A percentile compares a stretch with the other conserved stretches of the same genome.
phyloP scores from a whole-genome alignment of 2,329 filamentous ascomycete genomes.

The Pseudomassariella vexata region DNA sequence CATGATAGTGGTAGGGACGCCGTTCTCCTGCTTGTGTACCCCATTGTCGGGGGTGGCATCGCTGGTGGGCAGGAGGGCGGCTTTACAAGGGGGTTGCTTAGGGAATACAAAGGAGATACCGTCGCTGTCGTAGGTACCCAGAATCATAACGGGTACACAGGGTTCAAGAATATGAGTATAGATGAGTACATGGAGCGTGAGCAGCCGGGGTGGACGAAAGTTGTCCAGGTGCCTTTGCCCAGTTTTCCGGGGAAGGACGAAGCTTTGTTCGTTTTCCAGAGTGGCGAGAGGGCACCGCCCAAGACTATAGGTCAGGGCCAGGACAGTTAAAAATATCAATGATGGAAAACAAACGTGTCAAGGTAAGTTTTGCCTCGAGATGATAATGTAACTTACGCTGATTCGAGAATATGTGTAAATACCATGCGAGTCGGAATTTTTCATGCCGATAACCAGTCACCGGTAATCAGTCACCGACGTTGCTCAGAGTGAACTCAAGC shows the following conservation, averaged over 20 bases:
- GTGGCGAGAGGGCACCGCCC: conserved; percentile 31
- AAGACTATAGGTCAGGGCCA: too few relatives aligned
- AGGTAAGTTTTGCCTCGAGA: background rate
- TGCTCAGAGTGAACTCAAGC: too few relatives aligned
- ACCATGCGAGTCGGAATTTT: too few relatives aligned
- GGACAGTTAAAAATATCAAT: background rate
- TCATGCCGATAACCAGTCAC: too few relatives aligned
- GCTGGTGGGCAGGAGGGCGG: conserved; percentile 58
- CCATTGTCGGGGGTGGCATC: conserved; percentile 58
- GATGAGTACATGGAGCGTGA: conserved; percentile 60
- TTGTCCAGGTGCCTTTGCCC: conserved; percentile 61
- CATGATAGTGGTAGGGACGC: conserved; percentile 44
- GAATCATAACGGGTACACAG: conserved; percentile 69
- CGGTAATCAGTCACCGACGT: too few relatives aligned
- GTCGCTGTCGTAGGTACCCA: conserved; percentile 71
- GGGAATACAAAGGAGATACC: conserved; percentile 55
- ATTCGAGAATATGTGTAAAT: too few relatives aligned
- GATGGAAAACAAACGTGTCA: background rate
- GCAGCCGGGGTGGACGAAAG: conserved; percentile 50
- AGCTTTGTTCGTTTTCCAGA: conserved; percentile 62
- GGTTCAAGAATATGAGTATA: conserved; percentile 57
- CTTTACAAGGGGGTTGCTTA: conserved; percentile 59
- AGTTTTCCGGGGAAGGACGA: conserved; percentile 76
- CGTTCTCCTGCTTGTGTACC: conserved; percentile 67
- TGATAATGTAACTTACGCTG: too few relatives aligned